A percentile compares a stretch with the other conserved stretches of the same genome.
Evolutionary conservation across 805 yeast genomes (phyloP).

Genomic region (Candida taoyuanica): DNA sequence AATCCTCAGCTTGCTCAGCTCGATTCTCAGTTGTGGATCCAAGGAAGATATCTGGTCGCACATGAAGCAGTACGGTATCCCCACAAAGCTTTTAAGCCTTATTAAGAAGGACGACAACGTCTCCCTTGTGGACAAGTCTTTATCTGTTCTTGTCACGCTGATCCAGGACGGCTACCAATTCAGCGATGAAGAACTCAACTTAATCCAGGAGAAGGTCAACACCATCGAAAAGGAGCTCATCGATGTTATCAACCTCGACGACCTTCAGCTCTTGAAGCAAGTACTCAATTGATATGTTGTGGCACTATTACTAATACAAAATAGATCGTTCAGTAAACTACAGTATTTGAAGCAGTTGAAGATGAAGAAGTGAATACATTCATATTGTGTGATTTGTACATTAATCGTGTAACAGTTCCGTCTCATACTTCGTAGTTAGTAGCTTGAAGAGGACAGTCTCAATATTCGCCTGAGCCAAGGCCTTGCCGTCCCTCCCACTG

Average conservation of each 20-base stretch:
- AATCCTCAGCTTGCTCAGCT: constrained; percentile 51
- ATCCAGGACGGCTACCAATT: constrained; percentile 42
- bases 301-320: constrained; percentile 11
- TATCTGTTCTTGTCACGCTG: constrained; percentile 46
- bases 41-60: constrained; percentile 36
- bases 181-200: constrained; percentile 36
- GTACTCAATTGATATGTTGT: constrained; percentile 25
- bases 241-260: constrained; percentile 51
- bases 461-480: constrained; percentile 45
- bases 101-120: constrained; percentile 31
- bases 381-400: background rate
- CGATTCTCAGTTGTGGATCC: constrained; percentile 50
- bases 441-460: constrained; percentile 44
- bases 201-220: constrained; percentile 34
- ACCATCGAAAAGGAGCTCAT: constrained; percentile 36
- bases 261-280: constrained; percentile 45
- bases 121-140: constrained; percentile 52
- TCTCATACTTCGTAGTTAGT: constrained; percentile 47
- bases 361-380: constrained; percentile 1
- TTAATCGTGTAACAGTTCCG: constrained; percentile 28
- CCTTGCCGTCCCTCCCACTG: constrained; percentile 38
- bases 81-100: constrained; percentile 26
- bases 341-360: constrained; percentile 18
- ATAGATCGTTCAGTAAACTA: constrained; percentile 20
- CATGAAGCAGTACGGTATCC: constrained; percentile 31